Percentiles rank a stretch among this genome's conserved stretches.
These are phyloP conservation scores for Aureobasidium leucospermi DNA, from an alignment of 2,329 filamentous ascomycete genomes.

Conservation along the genomic window DNA sequence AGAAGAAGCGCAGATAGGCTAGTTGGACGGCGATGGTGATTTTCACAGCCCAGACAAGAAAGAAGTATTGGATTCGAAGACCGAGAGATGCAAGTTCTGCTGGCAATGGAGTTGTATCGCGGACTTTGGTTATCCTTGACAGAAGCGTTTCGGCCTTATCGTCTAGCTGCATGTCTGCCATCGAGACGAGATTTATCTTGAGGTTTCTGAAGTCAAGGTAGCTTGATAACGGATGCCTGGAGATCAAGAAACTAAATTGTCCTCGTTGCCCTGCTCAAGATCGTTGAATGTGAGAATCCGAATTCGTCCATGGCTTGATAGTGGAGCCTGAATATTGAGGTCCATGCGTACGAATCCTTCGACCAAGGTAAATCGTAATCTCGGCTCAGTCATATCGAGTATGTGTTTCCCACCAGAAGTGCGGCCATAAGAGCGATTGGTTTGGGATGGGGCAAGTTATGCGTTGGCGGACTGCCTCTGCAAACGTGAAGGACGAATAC, in stretches of 20 bases:
- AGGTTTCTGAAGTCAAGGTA: too few species aligned
- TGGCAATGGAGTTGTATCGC: neutral
- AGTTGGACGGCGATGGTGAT: neutral
- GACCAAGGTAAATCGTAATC: too few species aligned
- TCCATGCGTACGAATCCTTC: neutral
- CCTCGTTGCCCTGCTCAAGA: neutral
- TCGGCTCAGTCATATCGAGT: too few species aligned
- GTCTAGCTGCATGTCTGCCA: neutral
- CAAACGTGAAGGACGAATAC: too few species aligned
- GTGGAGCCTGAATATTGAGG: neutral
- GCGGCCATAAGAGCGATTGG: too few species aligned
- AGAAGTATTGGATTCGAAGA: neutral
- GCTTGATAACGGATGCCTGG: too few species aligned
- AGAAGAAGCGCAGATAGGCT: neutral
- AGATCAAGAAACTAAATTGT: too few species aligned
- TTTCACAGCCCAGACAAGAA: neutral
- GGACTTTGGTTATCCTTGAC: neutral
- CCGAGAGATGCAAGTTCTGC: neutral
- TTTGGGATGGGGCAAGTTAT: too few species aligned
- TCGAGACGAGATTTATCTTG: too few species aligned
- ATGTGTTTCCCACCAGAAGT: too few species aligned
- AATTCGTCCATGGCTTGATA: neutral
- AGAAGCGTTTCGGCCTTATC: neutral
- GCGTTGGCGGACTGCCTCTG: too few species aligned
- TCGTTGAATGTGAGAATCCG: neutral